Evolutionary conservation across 352 stramenopile species (phyloP).

Genomic region (Peronospora tabacina): DNA sequence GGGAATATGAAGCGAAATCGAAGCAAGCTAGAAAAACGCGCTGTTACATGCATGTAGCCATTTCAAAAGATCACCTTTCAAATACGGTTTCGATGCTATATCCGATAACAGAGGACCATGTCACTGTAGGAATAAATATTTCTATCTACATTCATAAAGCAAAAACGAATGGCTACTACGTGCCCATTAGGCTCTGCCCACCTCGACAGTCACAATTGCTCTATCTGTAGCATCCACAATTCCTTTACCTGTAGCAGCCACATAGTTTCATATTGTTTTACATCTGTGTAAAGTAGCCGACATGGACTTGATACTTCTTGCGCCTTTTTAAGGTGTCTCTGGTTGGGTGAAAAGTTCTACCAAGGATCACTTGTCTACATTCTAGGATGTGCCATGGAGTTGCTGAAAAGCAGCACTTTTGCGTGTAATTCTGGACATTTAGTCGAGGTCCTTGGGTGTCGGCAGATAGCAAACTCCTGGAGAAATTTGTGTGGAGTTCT

Average conservation of each 20-base stretch:
- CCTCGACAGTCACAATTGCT: conserved; percentile 6
- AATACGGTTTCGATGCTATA: conserved; percentile 3
- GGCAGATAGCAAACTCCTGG: conserved; percentile 40
- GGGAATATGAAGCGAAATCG: conserved; percentile 4
- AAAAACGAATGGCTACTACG: conserved; percentile 14
- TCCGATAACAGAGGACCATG: not conserved
- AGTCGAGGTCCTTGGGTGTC: conserved; percentile 18
- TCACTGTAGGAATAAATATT: not conserved
- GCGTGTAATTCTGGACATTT: conserved; percentile 2
- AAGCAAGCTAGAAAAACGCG: conserved; percentile 29
- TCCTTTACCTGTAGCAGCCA: not conserved
- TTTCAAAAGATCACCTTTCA: conserved; percentile 11
- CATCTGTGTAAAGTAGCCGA: not conserved
- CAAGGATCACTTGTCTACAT: conserved; percentile 6
- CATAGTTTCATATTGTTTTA: not conserved
- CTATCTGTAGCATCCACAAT: not conserved
- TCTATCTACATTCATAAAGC: not conserved
- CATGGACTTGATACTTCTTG: conserved; percentile 18
- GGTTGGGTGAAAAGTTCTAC: conserved; percentile 27
- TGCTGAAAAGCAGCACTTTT: conserved; percentile 30
- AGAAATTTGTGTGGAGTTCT: conserved; percentile 73
- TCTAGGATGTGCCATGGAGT: conserved; percentile 12
- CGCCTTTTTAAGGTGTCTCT: conserved; percentile 8
- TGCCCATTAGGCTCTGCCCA: not conserved
- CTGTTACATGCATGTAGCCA: conserved; percentile 20